Percentiles rank a stretch among this genome's conserved stretches.
phyloP scores from a whole-genome alignment of 78 protist genomes.

The Corallochytrium limacisporum region DNA sequence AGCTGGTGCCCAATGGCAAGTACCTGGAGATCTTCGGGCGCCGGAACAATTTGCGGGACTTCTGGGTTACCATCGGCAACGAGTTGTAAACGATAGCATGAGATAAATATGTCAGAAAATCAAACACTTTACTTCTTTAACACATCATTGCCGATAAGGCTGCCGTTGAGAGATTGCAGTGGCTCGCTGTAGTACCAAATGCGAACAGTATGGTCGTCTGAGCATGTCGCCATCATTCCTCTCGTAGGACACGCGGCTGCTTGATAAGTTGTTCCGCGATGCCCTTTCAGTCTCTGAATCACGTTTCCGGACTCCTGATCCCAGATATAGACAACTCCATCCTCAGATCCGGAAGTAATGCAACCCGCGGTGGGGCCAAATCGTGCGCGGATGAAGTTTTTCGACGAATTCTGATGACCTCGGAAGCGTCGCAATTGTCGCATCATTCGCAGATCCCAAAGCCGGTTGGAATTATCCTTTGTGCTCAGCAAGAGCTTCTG shows the following conservation, averaged over 20 bases:
- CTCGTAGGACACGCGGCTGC: no score
- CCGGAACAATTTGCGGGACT: slow-evolving; percentile 37
- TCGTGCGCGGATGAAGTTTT: slow-evolving; percentile 42
- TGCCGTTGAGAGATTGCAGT: background rate
- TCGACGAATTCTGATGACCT: slow-evolving; percentile 68
- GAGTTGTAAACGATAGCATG: slow-evolving; percentile 42
- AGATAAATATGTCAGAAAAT: no score
- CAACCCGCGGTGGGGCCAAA: slow-evolving; percentile 46
- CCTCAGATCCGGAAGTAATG: slow-evolving; percentile 64
- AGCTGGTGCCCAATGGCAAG: slow-evolving; percentile 41
- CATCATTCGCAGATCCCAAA: slow-evolving; percentile 64
- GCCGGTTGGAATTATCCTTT: slow-evolving; percentile 57
- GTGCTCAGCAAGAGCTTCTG: slow-evolving; percentile 26
- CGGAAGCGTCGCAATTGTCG: slow-evolving; percentile 46
- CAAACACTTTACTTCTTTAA: background rate
- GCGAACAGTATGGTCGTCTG: slow-evolving; percentile 41
- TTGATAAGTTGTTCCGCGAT: no score
- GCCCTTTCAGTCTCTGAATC: no score
- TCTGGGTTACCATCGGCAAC: slow-evolving; percentile 56
- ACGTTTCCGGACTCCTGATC: no score
- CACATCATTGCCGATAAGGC: background rate
- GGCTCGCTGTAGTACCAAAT: slow-evolving; percentile 38
- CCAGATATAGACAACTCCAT: no score
- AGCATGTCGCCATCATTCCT: no score
- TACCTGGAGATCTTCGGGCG: slow-evolving; percentile 52